These are phyloP conservation scores for Coccinonectria pachysandricola DNA, from an alignment of 2,329 filamentous ascomycete genomes.

Conservation along the genomic window DNA sequence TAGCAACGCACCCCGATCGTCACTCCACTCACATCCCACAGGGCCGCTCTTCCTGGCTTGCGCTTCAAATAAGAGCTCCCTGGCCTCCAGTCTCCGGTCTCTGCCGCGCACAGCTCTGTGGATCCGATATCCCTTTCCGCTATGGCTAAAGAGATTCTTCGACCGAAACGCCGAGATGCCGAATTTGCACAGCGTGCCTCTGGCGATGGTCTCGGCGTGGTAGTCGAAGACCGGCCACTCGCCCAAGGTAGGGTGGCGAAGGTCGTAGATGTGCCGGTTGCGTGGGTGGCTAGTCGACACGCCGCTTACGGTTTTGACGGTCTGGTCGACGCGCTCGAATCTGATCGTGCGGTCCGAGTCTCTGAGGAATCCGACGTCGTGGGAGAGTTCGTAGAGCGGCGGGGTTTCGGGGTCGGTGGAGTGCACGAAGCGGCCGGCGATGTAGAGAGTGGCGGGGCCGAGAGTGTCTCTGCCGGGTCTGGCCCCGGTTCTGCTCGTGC, in stretches of 20 bases:
- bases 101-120: conserved; percentile 18
- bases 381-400: conserved; percentile 27
- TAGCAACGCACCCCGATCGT: conserved; percentile 16
- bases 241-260: conserved; percentile 21
- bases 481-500: conserved; percentile 2
- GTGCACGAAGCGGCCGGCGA: conserved; percentile 26
- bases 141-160: conserved; percentile 10
- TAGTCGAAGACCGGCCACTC: conserved; percentile 22
- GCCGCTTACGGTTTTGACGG: conserved; percentile 13
- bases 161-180: conserved; percentile 19
- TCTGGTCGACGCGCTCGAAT: conserved; percentile 22
- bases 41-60: conserved; percentile 13
- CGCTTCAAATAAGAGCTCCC: conserved; percentile 20
- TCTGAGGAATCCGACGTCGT: conserved; percentile 22
- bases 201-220: conserved; percentile 22
- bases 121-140: conserved; percentile 18
- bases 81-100: conserved; percentile 14
- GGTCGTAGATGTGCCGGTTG: conserved; percentile 24
- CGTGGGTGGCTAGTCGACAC: conserved; percentile 17
- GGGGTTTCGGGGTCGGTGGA: conserved; percentile 17
- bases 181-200: conserved; percentile 19
- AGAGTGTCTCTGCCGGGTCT: conserved; percentile 8
- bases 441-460: conserved; percentile 23
- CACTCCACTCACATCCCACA: conserved; percentile 25
- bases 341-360: conserved; percentile 22